Evolutionary conservation across 208 protist species (phyloP).

Genomic region (Trypanosomatidae sp.): DNA sequence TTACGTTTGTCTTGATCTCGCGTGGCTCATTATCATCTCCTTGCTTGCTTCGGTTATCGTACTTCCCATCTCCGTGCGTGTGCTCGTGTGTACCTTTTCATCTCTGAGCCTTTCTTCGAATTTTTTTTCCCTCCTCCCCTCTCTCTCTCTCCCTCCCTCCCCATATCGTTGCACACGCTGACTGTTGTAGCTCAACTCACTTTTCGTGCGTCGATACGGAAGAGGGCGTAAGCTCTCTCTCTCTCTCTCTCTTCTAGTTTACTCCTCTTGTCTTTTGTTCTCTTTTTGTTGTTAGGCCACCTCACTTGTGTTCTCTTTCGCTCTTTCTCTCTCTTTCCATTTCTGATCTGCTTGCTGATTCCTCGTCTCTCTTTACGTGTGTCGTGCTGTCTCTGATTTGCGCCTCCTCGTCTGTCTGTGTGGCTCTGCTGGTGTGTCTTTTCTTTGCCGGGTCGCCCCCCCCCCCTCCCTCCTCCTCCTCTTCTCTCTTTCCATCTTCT

Average conservation of each 20-base stretch:
- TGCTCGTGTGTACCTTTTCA: neutral
- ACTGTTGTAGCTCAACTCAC: neutral
- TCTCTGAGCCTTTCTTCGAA: neutral
- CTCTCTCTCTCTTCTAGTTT: neutral
- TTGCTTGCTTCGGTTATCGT: constrained; percentile 3
- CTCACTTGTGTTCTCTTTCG: neutral
- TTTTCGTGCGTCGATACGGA: neutral
- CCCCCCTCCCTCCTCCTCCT: neutral
- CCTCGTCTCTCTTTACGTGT: neutral
- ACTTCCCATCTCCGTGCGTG: constrained; percentile 10
- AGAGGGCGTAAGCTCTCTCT: neutral
- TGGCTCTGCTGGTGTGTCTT: too few species aligned
- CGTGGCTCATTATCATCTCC: neutral
- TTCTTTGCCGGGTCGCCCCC: too few species aligned
- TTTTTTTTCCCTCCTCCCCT: neutral
- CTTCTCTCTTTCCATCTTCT: neutral
- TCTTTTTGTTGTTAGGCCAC: neutral
- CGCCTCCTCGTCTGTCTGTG: neutral
- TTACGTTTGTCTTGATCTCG: neutral
- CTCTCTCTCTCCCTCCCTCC: neutral
- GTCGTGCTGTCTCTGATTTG: neutral
- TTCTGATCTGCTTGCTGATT: neutral
- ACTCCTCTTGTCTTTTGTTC: neutral
- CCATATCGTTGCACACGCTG: neutral
- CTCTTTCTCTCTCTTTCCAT: neutral